Evolutionary conservation across 73 alveolate genomes (phyloP), one percentile per base, ranked within the genome.

Genomic region (Loxodes magnus): DNA sequence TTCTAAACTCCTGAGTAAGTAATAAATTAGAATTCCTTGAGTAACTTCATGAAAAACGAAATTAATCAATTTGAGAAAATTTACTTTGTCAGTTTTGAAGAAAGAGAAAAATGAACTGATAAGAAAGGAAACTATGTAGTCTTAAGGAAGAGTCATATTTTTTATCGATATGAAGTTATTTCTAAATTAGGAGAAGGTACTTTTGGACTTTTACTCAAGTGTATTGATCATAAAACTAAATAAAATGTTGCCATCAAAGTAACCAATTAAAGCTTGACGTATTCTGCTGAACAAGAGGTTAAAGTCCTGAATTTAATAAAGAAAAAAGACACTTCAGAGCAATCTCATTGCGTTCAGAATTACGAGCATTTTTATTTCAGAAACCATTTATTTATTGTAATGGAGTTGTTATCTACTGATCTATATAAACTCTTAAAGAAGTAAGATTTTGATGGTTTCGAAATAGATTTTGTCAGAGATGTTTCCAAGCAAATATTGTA

Each of bases 151-250:
- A 73, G 65, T 59, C 92, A 83, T 54, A 34, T 83, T 35, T 72
- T 68, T 42, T 83, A 78, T 52, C 35, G 95, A 50, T 83, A 71
- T 70, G 72, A 83, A 53, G 60, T 83, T 22, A 42, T 78, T 14
- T 70, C 50, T 16, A 10, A 50, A 23, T 66, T 87, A 6, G 97
- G 97, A 2, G 78, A 83, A 52, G 97, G 97, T 0, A 74, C 95
- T 3, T 87, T 81, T 42, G 97, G 97, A 17, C 84, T 64, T 37
- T 94, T 85, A 0, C 38, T 82, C 6, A 62, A 83, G 54, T 86
- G 94, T 64, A 44, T 57, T 29, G 97, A 87, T 62, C 95, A 87
- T 51, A 77, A 80, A 53, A 73, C 52, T 26, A 71, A 81, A 46
- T 84, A 77, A 67, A 23, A 43, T 3, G 88, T 87, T 9, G 92